Conservation (phyloP, 2,329 filamentous ascomycete genomes). For the Fusarium sp. region DNA sequence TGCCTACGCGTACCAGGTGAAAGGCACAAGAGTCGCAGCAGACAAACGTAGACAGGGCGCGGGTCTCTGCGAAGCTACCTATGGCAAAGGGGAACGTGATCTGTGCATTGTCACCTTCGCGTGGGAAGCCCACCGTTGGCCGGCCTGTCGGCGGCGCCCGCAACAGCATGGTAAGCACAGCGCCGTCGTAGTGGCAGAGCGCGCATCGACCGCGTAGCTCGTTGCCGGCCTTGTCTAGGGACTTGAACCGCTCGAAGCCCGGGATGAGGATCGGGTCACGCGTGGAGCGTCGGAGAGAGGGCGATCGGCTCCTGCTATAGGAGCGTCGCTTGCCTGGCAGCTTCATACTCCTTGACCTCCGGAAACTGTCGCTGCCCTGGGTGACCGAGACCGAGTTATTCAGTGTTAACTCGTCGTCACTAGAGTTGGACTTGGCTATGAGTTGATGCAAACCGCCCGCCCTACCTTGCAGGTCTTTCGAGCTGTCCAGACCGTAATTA, state of each 20-base stretch:
- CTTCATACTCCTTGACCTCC: neutral
- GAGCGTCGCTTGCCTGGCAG: neutral
- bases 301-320: neutral
- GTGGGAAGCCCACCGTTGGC: neutral
- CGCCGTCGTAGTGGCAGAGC: neutral
- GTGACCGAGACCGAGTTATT: neutral
- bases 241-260: neutral
- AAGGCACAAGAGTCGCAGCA: neutral
- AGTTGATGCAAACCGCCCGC: too few species aligned
- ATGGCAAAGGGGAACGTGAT: neutral
- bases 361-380: neutral
- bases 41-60: neutral
- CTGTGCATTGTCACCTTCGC: neutral
- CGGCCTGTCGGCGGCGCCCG: neutral
- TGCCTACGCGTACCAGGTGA: neutral
- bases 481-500: neutral
- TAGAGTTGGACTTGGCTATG: too few species aligned
- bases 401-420: neutral
- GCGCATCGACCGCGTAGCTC: neutral
- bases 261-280: neutral
- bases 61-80: neutral
- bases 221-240: neutral
- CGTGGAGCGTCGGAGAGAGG: neutral
- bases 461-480: neutral
- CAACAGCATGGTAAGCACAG: neutral